Base-by-base conservation (phyloP, 148 eudicot genomes). In the Hydrangea macrophylla region DNA sequence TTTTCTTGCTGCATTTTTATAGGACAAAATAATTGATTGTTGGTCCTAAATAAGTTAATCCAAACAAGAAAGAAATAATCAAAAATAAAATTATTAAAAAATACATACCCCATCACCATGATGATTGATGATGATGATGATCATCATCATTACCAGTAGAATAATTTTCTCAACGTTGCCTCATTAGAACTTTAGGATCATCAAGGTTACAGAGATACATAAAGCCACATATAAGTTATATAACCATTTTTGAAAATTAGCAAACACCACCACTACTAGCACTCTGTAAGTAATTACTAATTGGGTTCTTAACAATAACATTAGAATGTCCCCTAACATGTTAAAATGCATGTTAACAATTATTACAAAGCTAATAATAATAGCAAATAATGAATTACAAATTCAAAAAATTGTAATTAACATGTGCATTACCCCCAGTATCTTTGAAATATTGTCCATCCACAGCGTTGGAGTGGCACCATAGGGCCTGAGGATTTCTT, bases 371-470 rank as follows among this genome's bases (percentile, higher is more conserved):
- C n/a, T n/a, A n/a, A n/a, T n/a, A n/a, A n/a, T n/a, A n/a, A n/a
- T n/a, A n/a, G n/a, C n/a, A n/a, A n/a, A n/a, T n/a, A n/a, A n/a
- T n/a, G n/a, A n/a, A n/a, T n/a, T n/a, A n/a, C n/a, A n/a, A n/a
- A n/a, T n/a, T n/a, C n/a, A n/a, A n/a, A n/a, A n/a, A n/a, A n/a
- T n/a, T n/a, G n/a, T n/a, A n/a, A n/a, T n/a, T n/a, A n/a, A 48
- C 44, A 20, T 9, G 11, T 1, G 23, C 65, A 68, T 56, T 82
- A 90, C 90, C 98, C 98, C 98, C 98, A 17, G 98, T 90, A 67
- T 90, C 90, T 82, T 93, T 93, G 79, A 93, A 95, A 70, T 78
- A 90, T 78, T 93, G 96, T 1, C 96, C 98, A 82, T 93, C 95
- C 60, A 80, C 69, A 65, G 98, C 96, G 89, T 18, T 80, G 88